phyloP scores from a whole-genome alignment of 495 filamentous ascomycete species.

The Aspergillus panamensis region DNA sequence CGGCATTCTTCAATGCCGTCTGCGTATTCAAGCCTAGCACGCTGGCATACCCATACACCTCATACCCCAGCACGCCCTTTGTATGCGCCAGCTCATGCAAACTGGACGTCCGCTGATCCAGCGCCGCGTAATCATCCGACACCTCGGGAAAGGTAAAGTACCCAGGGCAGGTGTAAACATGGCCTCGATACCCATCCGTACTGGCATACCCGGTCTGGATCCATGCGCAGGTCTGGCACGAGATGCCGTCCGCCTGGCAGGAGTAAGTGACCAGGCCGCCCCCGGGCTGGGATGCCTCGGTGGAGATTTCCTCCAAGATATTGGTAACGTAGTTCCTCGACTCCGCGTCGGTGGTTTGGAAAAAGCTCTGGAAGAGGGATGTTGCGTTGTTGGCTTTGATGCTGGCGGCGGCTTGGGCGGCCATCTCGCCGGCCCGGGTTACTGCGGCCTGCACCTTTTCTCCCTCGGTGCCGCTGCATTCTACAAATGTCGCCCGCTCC shows the following conservation, averaged over 20 bases:
- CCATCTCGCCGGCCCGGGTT: background rate
- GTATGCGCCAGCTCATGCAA: slow-evolving; percentile 13
- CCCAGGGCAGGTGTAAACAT: slow-evolving; percentile 6
- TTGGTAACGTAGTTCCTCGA: slow-evolving; percentile 3
- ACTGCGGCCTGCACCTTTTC: slow-evolving; percentile 3
- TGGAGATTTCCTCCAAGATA: slow-evolving; percentile 7
- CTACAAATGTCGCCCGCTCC: background rate
- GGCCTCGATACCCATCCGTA: slow-evolving; percentile 2
- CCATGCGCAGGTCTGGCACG: background rate
- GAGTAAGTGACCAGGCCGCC: slow-evolving; percentile 8
- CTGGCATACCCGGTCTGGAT: slow-evolving; percentile 3
- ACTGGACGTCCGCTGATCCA: slow-evolving; percentile 8
- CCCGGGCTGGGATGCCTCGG: background rate
- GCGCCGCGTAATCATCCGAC: background rate
- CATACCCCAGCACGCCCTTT: slow-evolving; percentile 5
- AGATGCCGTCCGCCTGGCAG: slow-evolving; percentile 2
- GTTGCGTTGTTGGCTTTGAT: background rate
- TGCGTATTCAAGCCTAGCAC: background rate
- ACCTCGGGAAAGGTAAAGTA: slow-evolving; percentile 3
- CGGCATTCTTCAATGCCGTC: slow-evolving; percentile 10
- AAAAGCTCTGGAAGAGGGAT: slow-evolving; percentile 10
- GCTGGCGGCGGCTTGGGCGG: slow-evolving; percentile 7
- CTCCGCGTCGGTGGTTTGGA: slow-evolving; percentile 7
- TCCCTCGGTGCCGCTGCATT: background rate
- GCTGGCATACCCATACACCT: slow-evolving; percentile 8